phyloP scores from a whole-genome alignment of 1,139 yeast genomes.

The Taphrina communis region DNA sequence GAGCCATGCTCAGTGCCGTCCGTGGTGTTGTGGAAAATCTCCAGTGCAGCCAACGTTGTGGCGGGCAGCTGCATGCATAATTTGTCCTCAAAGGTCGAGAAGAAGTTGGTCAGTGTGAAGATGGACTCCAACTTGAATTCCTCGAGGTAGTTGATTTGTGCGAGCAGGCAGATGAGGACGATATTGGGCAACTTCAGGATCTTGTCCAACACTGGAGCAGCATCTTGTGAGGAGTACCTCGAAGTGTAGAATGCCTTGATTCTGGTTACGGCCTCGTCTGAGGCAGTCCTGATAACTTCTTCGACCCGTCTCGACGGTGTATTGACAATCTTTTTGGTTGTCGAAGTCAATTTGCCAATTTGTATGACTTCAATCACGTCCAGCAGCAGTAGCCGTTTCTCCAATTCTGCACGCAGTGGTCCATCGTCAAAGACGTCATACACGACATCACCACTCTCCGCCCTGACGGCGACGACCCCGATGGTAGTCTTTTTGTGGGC shows the following conservation, averaged over 20 bases:
- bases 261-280: constrained; percentile 29
- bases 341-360: constrained; percentile 54
- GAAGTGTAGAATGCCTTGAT: constrained; percentile 38
- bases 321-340: constrained; percentile 50
- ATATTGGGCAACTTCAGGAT: constrained; percentile 45
- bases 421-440: constrained; percentile 71
- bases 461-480: constrained; percentile 71
- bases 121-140: constrained; percentile 68
- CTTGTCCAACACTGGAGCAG: constrained; percentile 14
- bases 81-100: constrained; percentile 60
- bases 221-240: constrained; percentile 15
- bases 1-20: constrained; percentile 68
- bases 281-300: constrained; percentile 45
- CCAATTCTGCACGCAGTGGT: constrained; percentile 63
- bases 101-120: constrained; percentile 61
- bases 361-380: constrained; percentile 75
- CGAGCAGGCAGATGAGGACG: constrained; percentile 58
- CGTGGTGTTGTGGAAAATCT: constrained; percentile 71
- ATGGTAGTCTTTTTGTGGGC: constrained; percentile 45
- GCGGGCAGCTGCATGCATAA: constrained; percentile 71
- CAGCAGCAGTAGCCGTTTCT: constrained; percentile 73
- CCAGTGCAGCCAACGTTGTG: constrained; percentile 70
- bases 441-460: constrained; percentile 77
- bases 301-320: constrained; percentile 44
- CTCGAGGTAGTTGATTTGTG: constrained; percentile 61